Evolutionary conservation across 208 protist species (phyloP).

Genomic region (Novymonas esmeraldas): DNA sequence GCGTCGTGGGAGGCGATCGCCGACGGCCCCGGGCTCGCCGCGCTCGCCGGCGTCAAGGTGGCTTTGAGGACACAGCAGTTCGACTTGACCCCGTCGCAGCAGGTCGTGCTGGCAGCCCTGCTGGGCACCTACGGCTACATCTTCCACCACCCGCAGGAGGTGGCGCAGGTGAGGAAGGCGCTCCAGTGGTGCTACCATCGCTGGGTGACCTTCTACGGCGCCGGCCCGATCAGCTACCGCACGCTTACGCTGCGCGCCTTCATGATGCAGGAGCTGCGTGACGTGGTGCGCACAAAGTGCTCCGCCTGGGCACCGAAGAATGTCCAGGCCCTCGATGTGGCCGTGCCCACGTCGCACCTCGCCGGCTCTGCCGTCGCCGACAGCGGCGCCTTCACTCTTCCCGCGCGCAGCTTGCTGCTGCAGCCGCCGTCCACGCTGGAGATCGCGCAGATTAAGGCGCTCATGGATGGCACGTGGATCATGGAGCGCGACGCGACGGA

Average conservation of each 20-base stretch:
- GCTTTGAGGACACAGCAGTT: slow-evolving; percentile 37
- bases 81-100: slow-evolving; percentile 39
- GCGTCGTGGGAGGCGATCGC: slow-evolving; percentile 43
- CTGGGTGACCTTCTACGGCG: slow-evolving; percentile 56
- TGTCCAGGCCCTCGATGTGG: slow-evolving; percentile 47
- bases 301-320: slow-evolving; percentile 22
- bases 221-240: slow-evolving; percentile 36
- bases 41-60: slow-evolving; percentile 28
- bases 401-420: slow-evolving; percentile 22
- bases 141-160: slow-evolving; percentile 43
- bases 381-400: slow-evolving; percentile 18
- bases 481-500: slow-evolving; percentile 35
- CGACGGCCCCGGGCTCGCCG: slow-evolving; percentile 38
- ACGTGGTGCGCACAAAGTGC: slow-evolving; percentile 46
- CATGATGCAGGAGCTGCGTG: slow-evolving; percentile 56
- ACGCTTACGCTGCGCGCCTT: slow-evolving; percentile 54
- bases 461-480: slow-evolving; percentile 52
- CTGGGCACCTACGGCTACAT: slow-evolving; percentile 61
- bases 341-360: slow-evolving; percentile 29
- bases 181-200: slow-evolving; percentile 60
- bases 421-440: slow-evolving; percentile 33
- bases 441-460: slow-evolving; percentile 47
- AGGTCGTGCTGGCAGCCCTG: slow-evolving; percentile 45
- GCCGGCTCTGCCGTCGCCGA: slow-evolving; percentile 20
- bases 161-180: slow-evolving; percentile 36